A percentile compares a stretch with the other conserved stretches of the same genome.
phyloP scores from a whole-genome alignment of 106 monocot genomes.

The Chionographis japonica region DNA sequence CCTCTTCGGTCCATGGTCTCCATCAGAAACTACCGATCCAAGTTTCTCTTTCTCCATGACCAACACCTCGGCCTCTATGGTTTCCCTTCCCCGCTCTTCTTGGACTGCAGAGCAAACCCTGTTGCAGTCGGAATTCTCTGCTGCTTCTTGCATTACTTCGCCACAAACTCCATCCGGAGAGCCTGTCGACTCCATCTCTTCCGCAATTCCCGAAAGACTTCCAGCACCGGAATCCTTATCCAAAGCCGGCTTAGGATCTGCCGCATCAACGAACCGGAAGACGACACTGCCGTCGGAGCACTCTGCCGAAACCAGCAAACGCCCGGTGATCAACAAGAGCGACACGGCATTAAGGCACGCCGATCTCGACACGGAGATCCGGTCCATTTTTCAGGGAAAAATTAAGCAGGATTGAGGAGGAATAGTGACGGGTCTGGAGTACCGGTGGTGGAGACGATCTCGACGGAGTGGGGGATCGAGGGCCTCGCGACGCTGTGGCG shows the following conservation, averaged over 20 bases:
- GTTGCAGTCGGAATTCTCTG: constrained; percentile 4
- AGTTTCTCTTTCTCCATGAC: no score
- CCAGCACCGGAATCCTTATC: neutral
- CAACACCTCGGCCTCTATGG: no score
- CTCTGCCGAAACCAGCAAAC: constrained; percentile 41
- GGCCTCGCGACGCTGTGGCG: neutral
- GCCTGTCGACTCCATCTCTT: neutral
- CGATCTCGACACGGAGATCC: neutral
- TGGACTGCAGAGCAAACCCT: neutral
- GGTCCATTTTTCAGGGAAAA: neutral
- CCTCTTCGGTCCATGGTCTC: neutral
- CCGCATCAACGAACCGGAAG: constrained; percentile 39
- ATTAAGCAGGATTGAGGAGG: neutral
- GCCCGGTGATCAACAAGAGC: constrained; percentile 9
- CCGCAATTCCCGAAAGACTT: no score
- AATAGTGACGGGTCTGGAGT: neutral
- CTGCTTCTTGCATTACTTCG: neutral
- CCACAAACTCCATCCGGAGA: neutral
- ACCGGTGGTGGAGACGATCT: constrained; percentile 27
- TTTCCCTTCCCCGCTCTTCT: no score
- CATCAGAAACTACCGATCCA: no score
- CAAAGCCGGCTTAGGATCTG: constrained; percentile 10
- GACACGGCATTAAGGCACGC: neutral
- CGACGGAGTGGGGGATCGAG: neutral
- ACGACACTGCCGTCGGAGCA: constrained; percentile 61